Evolutionary conservation across 108 stramenopile species (phyloP).

Genomic region (Craspedostauros australis): DNA sequence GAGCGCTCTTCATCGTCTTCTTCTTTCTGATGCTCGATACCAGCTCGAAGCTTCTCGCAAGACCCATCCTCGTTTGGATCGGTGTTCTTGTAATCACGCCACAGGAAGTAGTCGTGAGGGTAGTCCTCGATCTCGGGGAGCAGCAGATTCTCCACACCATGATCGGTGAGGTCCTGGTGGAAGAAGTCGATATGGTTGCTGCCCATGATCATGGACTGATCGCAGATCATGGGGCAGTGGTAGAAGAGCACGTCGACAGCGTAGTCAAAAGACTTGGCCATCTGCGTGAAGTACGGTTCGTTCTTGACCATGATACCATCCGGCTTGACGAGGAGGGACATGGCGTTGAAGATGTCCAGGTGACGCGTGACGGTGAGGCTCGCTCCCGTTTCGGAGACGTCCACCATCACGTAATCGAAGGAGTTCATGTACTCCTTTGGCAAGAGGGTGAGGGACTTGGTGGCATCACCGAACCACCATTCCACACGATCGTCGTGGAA

Average conservation of each 20-base stretch:
- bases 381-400: constrained; percentile 66
- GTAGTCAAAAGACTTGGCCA: constrained; percentile 7
- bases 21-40: constrained; percentile 12
- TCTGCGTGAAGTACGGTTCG: constrained; percentile 16
- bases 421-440: constrained; percentile 66
- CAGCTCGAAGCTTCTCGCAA: constrained; percentile 18
- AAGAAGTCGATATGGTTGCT: constrained; percentile 20
- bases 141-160: constrained; percentile 15
- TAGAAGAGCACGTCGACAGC: constrained; percentile 6
- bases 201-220: constrained; percentile 21
- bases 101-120: constrained; percentile 17
- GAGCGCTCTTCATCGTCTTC: constrained; percentile 1
- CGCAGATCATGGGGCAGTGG: constrained; percentile 40
- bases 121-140: constrained; percentile 22
- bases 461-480: constrained; percentile 80
- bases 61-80: constrained; percentile 42
- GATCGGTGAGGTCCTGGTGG: constrained; percentile 1
- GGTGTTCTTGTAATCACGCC: constrained; percentile 37
- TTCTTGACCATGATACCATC: constrained; percentile 76
- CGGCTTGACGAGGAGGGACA: constrained; percentile 54
- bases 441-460: constrained; percentile 54
- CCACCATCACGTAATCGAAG: constrained; percentile 71
- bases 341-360: constrained; percentile 56
- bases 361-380: constrained; percentile 49
- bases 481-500: constrained; percentile 61